Percentiles rank a stretch among this genome's conserved stretches.
phyloP scores from a whole-genome alignment of 148 eudicot species.

The Linanthus parryae region DNA sequence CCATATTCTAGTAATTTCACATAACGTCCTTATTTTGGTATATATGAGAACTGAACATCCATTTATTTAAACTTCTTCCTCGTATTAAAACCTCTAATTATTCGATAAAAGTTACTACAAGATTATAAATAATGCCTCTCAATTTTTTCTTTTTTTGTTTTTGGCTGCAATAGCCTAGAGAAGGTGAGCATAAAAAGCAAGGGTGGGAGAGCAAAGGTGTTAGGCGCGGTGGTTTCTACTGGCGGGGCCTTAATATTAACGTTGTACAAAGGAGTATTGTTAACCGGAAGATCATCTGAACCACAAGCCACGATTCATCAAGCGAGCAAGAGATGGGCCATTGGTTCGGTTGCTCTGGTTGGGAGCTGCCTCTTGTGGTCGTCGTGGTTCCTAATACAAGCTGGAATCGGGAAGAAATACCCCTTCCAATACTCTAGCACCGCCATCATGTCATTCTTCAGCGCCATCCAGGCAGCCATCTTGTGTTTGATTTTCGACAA shows the following conservation, averaged over 20 bases:
- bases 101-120: no score
- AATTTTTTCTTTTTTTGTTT: no score
- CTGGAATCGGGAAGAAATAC: conserved; percentile 47
- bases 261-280: conserved; percentile 54
- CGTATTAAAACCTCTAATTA: no score
- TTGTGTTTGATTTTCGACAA: conserved; percentile 35
- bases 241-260: conserved; percentile 48
- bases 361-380: conserved; percentile 53
- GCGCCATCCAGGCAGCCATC: conserved; percentile 51
- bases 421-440: conserved; percentile 62
- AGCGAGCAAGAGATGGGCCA: conserved; percentile 19
- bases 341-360: conserved; percentile 43
- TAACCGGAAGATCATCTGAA: no score
- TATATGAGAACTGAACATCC: no score
- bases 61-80: no score
- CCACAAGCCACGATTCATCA: conserved; percentile 33
- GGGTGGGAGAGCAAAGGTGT: conserved; percentile 52
- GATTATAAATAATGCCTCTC: no score
- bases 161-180: conserved; percentile 79
- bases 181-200: conserved; percentile 41
- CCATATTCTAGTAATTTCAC: no score
- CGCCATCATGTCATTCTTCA: conserved; percentile 44
- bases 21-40: no score
- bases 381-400: conserved; percentile 72
- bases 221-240: conserved; percentile 47